Conservation (phyloP, 495 filamentous ascomycete genomes). For the Annulohypoxylon stygium region DNA sequence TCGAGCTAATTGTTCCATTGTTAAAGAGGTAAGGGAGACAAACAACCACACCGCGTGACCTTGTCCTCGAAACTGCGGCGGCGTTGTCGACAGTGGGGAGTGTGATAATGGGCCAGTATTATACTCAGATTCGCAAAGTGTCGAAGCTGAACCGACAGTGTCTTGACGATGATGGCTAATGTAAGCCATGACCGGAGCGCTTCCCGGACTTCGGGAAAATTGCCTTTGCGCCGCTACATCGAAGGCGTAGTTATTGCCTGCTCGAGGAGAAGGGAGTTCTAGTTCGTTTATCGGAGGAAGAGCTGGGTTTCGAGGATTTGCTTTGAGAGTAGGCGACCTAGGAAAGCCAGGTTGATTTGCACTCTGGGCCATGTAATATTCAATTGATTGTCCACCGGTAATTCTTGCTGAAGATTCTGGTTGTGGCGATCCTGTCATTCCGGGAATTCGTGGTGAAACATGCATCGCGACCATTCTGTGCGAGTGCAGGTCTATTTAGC, state of each 20-base stretch:
- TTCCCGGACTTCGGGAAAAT: background rate
- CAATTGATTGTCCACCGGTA: background rate
- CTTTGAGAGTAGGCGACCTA: conserved; percentile 31
- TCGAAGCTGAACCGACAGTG: background rate
- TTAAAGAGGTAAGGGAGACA: background rate
- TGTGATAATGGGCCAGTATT: background rate
- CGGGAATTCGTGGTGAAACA: conserved; percentile 1
- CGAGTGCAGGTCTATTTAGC: conserved; percentile 14
- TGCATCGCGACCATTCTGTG: conserved; percentile 25
- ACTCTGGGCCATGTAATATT: conserved; percentile 2
- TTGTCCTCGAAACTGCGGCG: conserved; percentile 2
- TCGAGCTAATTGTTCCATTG: background rate
- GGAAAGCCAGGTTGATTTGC: conserved; percentile 14
- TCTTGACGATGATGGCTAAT: conserved; percentile 9
- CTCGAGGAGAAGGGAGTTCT: conserved; percentile 39
- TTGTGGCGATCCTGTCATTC: conserved; percentile 2
- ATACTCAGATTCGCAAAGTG: background rate
- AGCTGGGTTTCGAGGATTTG: conserved; percentile 31
- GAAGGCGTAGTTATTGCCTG: background rate
- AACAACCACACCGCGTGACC: conserved; percentile 28
- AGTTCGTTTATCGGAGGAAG: conserved; percentile 39
- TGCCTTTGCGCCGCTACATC: conserved; percentile 5
- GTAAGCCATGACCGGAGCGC: conserved; percentile 31
- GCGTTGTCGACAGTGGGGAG: conserved; percentile 6
- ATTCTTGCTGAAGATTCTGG: conserved; percentile 22